Base-by-base conservation (phyloP, 148 eudicot genomes). In the Diospyros lotus region DNA sequence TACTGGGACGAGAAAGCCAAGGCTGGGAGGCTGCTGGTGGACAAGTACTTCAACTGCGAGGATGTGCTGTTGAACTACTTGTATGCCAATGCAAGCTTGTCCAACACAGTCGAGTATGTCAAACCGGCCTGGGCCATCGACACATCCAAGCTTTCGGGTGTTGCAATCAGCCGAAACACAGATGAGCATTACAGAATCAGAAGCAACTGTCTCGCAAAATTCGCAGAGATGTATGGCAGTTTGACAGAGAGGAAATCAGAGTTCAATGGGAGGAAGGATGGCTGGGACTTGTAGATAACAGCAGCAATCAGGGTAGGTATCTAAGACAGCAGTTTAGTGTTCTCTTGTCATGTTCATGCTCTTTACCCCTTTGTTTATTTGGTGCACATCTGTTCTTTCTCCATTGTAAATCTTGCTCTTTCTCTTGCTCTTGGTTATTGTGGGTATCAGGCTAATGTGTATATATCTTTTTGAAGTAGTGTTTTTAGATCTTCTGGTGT, bases 31-130 rank as follows among this genome's bases (percentile, higher is more conserved):
- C 70, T 28, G 38, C 69, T 89, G 64, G 99, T 95, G 67, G 94
- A 95, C 73, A 80, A 78, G 68, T 54, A 74, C 45, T 95, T 95
- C 6, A 92, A 95, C 71, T 95, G 99, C 67, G 99, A 95, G 84
- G 99, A 95, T 69, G 93, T 95, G 72, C 79, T 92, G 82, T 77
- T 95, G 84, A 95, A 95, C 81, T 95, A 90, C 82, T 84, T 95
- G 86, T 92, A 95, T 72, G 94, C 94, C 4, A 92, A 95, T 62
- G 83, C 94, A 4, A 92, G 91, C 79, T 79, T 86, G 48, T 78
- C 82, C 0, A 61, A 80, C 46, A 76, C 84, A 0, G 99, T 95
- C 4, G 97, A 90, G 77, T 95, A 95, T 6, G 97, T 95, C 72
- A 86, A 72, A 68, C 99, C 97, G 0, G 85, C 96, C 1, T 92